These are phyloP conservation scores for Pyrenophora teres DNA, from an alignment of 2,329 filamentous ascomycete species.

Conservation along the genomic window DNA sequence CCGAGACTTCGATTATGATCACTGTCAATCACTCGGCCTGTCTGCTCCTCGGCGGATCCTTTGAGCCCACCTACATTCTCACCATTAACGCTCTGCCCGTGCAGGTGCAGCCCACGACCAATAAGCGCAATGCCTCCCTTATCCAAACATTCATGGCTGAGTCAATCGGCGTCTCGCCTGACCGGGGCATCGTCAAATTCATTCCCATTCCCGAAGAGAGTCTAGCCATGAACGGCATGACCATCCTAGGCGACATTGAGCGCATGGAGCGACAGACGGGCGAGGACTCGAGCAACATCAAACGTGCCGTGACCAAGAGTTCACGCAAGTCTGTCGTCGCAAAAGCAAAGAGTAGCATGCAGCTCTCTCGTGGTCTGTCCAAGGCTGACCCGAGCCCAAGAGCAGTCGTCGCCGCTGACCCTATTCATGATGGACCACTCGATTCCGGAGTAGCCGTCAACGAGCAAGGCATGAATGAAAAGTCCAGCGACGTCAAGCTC, in stretches of 20 bases:
- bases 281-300: constrained; percentile 51
- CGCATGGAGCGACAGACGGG: constrained; percentile 56
- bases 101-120: constrained; percentile 72
- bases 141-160: constrained; percentile 77
- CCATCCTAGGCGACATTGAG: constrained; percentile 70
- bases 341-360: constrained; percentile 47
- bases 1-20: constrained; percentile 74
- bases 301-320: constrained; percentile 47
- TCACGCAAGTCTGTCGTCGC: constrained; percentile 40
- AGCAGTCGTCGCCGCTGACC: constrained; percentile 35
- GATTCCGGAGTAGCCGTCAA: constrained; percentile 44
- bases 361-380: constrained; percentile 42
- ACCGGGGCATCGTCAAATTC: constrained; percentile 76
- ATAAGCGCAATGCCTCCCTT: constrained; percentile 79
- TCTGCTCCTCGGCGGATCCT: constrained; percentile 74
- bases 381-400: constrained; percentile 34
- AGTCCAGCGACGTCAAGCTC: constrained; percentile 22
- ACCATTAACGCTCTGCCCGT: constrained; percentile 72
- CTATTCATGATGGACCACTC: constrained; percentile 43
- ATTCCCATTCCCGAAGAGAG: constrained; percentile 71
- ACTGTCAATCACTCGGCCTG: constrained; percentile 76
- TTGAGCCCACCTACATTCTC: constrained; percentile 79
- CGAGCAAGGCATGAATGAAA: constrained; percentile 29
- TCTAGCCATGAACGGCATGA: constrained; percentile 71
- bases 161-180: constrained; percentile 66